Percentiles rank a stretch among this genome's conserved stretches.
These are phyloP conservation scores for Globisporangium paddicum DNA, from an alignment of 352 stramenopile species.

Conservation along the genomic window DNA sequence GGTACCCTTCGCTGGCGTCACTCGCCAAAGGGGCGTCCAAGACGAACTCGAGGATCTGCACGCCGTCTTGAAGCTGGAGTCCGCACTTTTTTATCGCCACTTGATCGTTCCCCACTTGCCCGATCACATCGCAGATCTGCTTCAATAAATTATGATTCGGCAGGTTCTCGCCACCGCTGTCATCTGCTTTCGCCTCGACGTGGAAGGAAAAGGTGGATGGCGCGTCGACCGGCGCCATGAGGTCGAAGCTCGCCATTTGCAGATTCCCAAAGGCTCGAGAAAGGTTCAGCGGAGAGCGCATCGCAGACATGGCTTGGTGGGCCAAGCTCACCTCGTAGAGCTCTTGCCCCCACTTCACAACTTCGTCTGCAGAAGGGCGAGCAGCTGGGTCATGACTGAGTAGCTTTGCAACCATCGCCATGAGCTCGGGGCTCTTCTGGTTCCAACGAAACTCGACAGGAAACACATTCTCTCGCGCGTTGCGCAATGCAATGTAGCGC, in stretches of 20 bases:
- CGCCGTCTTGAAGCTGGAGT: conserved; percentile 65
- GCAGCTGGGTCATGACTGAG: conserved; percentile 44
- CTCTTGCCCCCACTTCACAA: conserved; percentile 77
- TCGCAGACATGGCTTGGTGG: conserved; percentile 48
- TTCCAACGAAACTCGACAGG: conserved; percentile 43
- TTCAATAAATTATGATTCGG: conserved; percentile 87
- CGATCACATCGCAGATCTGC: conserved; percentile 78
- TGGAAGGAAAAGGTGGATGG: conserved; percentile 53
- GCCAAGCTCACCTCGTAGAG: conserved; percentile 61
- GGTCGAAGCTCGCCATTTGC: conserved; percentile 18
- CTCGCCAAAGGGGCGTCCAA: conserved; percentile 35
- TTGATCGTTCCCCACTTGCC: conserved; percentile 39
- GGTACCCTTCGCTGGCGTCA: conserved; percentile 14
- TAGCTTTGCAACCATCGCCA: conserved; percentile 63
- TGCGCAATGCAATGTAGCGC: conserved; percentile 76
- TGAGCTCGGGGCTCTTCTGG: conserved; percentile 56
- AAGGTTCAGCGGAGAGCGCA: conserved; percentile 40
- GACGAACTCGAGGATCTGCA: conserved; percentile 76
- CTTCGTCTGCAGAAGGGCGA: conserved; percentile 54
- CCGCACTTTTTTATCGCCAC: conserved; percentile 84
- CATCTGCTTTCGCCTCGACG: conserved; percentile 53
- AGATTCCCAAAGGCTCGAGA: conserved; percentile 13
- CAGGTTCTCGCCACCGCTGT: conserved; percentile 30
- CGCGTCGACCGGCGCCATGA: conserved; percentile 10
- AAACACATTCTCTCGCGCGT: conserved; percentile 68